phyloP scores from a whole-genome alignment of 306 rosid genomes.

The Hippophae rhamnoides region DNA sequence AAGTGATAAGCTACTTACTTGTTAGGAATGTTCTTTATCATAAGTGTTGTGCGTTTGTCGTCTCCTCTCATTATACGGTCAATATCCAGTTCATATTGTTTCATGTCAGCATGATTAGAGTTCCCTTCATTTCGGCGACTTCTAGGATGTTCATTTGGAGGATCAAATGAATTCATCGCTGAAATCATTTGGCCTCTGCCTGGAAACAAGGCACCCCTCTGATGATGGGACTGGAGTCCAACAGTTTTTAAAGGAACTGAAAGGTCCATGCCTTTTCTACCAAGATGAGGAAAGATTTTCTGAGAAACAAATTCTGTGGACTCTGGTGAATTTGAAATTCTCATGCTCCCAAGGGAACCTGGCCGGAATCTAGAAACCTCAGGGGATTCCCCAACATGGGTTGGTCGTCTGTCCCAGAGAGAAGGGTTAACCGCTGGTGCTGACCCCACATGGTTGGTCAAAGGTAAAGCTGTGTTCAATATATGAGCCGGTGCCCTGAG shows the following conservation, averaged over 20 bases:
- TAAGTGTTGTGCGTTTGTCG: slow-evolving; percentile 35
- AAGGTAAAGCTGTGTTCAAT: slow-evolving; percentile 26
- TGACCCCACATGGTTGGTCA: slow-evolving; percentile 34
- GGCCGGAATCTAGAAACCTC: slow-evolving; percentile 31
- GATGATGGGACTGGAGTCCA: slow-evolving; percentile 37
- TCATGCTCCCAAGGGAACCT: slow-evolving; percentile 35
- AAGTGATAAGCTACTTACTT: slow-evolving; percentile 26
- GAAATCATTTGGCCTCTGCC: slow-evolving; percentile 35
- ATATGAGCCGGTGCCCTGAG: slow-evolving; percentile 37
- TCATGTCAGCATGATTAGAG: slow-evolving; percentile 29
- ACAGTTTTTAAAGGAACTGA: slow-evolving; percentile 23
- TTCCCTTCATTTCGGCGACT: slow-evolving; percentile 34
- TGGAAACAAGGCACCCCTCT: slow-evolving; percentile 36
- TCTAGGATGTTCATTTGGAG: slow-evolving; percentile 27
- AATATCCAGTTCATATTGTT: slow-evolving; percentile 36
- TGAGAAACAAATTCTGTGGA: slow-evolving; percentile 29
- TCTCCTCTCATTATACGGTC: slow-evolving; percentile 34
- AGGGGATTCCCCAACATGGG: slow-evolving; percentile 32
- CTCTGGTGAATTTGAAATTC: slow-evolving; percentile 27
- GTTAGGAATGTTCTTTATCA: slow-evolving; percentile 43
- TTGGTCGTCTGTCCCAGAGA: slow-evolving; percentile 32
- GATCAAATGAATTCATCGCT: slow-evolving; percentile 28
- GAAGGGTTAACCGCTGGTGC: slow-evolving; percentile 36
- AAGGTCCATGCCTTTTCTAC: slow-evolving; percentile 29
- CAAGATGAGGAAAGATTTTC: slow-evolving; percentile 24